A percentile compares a stretch with the other conserved stretches of the same genome.
These are phyloP conservation scores for Morella rubra DNA, from an alignment of 306 rosid genomes.

Conservation along the genomic window DNA sequence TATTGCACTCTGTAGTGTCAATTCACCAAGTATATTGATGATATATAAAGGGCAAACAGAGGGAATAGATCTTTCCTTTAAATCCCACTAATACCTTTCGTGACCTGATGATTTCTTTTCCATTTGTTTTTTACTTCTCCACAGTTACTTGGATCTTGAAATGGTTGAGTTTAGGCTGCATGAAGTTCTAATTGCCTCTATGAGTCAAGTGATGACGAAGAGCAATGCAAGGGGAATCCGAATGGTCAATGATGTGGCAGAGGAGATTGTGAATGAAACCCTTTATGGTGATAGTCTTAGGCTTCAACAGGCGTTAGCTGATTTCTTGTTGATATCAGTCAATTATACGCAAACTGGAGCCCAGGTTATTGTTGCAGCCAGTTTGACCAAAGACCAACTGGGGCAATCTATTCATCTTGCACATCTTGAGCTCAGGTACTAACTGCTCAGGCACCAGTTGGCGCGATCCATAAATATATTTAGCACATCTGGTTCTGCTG, in stretches of 20 bases:
- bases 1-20: neutral
- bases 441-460: neutral
- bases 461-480: constrained; percentile 1
- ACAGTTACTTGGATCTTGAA: constrained; percentile 82
- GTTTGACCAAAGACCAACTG: constrained; percentile 64
- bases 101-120: constrained; percentile 13
- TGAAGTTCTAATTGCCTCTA: constrained; percentile 65
- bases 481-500: neutral
- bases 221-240: constrained; percentile 54
- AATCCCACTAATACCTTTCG: neutral
- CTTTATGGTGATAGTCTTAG: constrained; percentile 78
- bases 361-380: constrained; percentile 56
- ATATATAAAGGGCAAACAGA: neutral
- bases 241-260: constrained; percentile 62
- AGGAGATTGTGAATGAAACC: constrained; percentile 50
- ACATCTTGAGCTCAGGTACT: constrained; percentile 76
- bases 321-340: constrained; percentile 66
- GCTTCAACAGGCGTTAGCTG: constrained; percentile 87
- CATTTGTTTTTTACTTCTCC: constrained; percentile 20
- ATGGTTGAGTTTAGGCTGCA: constrained; percentile 83
- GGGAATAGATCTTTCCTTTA: constrained; percentile 6
- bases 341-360: constrained; percentile 63
- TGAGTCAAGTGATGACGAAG: constrained; percentile 73
- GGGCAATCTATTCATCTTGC: constrained; percentile 85
- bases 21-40: neutral